Evolutionary conservation across 2,329 filamentous ascomycete species (phyloP).

Genomic region (Orbilia oligospora): DNA sequence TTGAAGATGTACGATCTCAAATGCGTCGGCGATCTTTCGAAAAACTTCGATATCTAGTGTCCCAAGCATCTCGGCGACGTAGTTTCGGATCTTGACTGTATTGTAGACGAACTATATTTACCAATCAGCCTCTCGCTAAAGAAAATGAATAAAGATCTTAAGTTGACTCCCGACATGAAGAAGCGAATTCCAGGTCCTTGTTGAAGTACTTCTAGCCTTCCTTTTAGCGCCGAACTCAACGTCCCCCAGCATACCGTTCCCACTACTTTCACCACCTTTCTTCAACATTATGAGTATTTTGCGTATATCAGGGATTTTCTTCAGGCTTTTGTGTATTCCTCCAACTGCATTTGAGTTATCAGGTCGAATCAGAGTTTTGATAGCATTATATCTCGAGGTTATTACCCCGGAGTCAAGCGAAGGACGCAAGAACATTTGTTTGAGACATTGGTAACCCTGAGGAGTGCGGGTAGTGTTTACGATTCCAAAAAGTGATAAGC

Average conservation of each 20-base stretch:
- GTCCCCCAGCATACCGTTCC: slow-evolving; percentile 61
- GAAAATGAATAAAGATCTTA: too few species aligned
- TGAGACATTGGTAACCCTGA: slow-evolving; percentile 81
- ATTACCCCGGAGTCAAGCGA: slow-evolving; percentile 79
- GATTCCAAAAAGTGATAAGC: slow-evolving; percentile 80
- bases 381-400: slow-evolving; percentile 78
- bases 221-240: slow-evolving; percentile 1
- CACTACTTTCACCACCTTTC: slow-evolving; percentile 73
- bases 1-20: slow-evolving; percentile 75
- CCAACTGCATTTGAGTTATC: slow-evolving; percentile 76
- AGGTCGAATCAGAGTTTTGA: slow-evolving; percentile 76
- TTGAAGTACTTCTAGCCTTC: slow-evolving; percentile 69
- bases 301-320: slow-evolving; percentile 82
- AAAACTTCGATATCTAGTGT: slow-evolving; percentile 72
- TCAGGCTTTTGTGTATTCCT: slow-evolving; percentile 75
- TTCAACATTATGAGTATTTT: slow-evolving; percentile 78
- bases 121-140: neutral
- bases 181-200: slow-evolving; percentile 57
- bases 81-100: slow-evolving; percentile 78
- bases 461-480: slow-evolving; percentile 72
- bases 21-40: slow-evolving; percentile 69
- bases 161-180: slow-evolving; percentile 17
- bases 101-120: slow-evolving; percentile 77
- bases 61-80: slow-evolving; percentile 73
- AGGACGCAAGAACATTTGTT: slow-evolving; percentile 86